A percentile compares a stretch with the other conserved stretches of the same genome.
These are phyloP conservation scores for Botrytis medusae DNA, from an alignment of 2,329 filamentous ascomycete genomes.

Conservation along the genomic window DNA sequence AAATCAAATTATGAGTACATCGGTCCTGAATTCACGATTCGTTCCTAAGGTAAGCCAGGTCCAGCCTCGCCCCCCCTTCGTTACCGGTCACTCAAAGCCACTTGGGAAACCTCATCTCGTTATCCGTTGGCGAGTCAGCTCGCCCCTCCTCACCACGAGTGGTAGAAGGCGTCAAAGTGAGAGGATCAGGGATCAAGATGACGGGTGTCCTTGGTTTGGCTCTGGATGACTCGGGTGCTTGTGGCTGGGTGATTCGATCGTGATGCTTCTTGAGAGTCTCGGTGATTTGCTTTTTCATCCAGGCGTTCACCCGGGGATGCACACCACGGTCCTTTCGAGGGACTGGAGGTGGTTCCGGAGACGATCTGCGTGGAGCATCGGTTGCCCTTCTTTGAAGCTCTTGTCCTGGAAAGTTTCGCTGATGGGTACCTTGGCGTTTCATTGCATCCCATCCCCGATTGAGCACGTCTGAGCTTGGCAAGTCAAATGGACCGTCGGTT, in stretches of 20 bases:
- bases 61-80: background rate
- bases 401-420: background rate
- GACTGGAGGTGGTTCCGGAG: background rate
- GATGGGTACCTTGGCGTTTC: background rate
- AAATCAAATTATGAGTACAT: background rate
- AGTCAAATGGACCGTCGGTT: background rate
- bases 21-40: background rate
- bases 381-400: background rate
- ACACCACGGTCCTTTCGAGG: too few species aligned
- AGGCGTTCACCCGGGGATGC: background rate
- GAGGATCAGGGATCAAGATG: background rate
- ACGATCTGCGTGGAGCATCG: background rate
- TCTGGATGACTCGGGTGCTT: background rate
- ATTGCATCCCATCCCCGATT: background rate
- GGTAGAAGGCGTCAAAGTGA: background rate
- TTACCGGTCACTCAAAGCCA: background rate
- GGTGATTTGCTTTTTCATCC: background rate
- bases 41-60: background rate
- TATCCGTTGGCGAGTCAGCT: background rate
- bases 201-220: background rate
- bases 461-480: background rate
- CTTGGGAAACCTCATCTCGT: background rate
- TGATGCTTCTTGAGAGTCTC: background rate
- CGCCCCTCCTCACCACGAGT: background rate
- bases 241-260: background rate